Percentiles rank a stretch among this genome's conserved stretches.
phyloP scores from a whole-genome alignment of 108 stramenopile genomes.

The Heterococcus sp. region DNA sequence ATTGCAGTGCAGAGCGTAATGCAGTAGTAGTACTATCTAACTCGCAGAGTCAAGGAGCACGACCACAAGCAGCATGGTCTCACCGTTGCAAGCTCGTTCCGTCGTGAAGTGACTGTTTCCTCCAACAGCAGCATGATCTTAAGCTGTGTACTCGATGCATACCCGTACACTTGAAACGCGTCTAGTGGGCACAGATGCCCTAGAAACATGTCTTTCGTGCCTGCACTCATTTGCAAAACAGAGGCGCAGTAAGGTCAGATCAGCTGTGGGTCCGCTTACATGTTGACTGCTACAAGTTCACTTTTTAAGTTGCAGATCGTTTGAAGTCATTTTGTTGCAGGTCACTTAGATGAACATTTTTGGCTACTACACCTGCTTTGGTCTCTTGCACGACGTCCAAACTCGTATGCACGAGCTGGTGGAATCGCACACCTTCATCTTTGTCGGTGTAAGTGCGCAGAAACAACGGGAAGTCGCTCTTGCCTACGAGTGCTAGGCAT shows the following conservation, averaged over 20 bases:
- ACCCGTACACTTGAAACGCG: slow-evolving; percentile 45
- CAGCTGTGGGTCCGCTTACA: no score
- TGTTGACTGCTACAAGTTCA: no score
- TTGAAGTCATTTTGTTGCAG: no score
- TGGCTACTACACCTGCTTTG: slow-evolving; percentile 23
- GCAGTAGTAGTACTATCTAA: no score
- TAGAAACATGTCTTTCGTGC: slow-evolving; percentile 39
- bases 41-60: no score
- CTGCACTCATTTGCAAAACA: no score
- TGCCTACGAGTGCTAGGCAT: slow-evolving; percentile 26
- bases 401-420: slow-evolving; percentile 40
- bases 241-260: no score
- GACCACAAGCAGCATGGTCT: no score
- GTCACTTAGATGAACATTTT: no score
- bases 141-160: slow-evolving; percentile 35
- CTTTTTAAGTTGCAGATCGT: no score
- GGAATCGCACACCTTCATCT: slow-evolving; percentile 22
- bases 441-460: slow-evolving; percentile 26
- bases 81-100: slow-evolving; percentile 35
- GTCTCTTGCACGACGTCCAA: slow-evolving; percentile 28
- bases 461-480: slow-evolving; percentile 28
- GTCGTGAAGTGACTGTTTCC: slow-evolving; percentile 25
- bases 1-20: no score
- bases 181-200: slow-evolving; percentile 50
- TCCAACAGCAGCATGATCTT: slow-evolving; percentile 38